Base-by-base conservation (phyloP, 257 asterid genomes). In the Solanum phureja region DNA sequence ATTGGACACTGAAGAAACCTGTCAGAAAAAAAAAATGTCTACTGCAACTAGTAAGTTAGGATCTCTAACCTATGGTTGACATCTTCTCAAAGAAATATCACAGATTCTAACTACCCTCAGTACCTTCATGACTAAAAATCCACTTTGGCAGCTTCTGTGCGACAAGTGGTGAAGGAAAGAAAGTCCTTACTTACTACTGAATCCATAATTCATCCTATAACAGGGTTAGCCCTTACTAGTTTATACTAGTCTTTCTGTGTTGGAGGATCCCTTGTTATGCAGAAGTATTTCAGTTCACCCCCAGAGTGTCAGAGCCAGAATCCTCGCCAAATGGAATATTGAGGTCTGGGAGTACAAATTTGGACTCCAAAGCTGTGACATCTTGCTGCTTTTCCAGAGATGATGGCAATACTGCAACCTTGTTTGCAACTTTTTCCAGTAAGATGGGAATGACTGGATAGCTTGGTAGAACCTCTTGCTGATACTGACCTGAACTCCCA, bases 331-430 rank as follows among this genome's bases (percentile, higher is more conserved):
- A 42, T 3, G 92, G 91, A 64, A 92, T 87, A 83, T 92, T 92
- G 66, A 92, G 91, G 38, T 92, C 94, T 3, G 94, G 94, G 68
- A 92, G 92, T 33, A 72, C 90, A 82, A 89, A 84, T 11, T 88
- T 87, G 81, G 44, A 56, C 64, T 86, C 88, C 86, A 31, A 7
- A 62, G 23, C 18, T 58, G 24, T 4, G 18, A 56, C 24, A 5
- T 27, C 42, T 49, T 87, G 37, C 86, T 87, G 86, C 77, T 52
- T 60, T 42, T 85, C 79, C 77, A 38, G 42, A 62, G 60, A 35
- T 40, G 60, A 29, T 40, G 77, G 87, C 34, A 23, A 33, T 66
- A 19, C 21, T 14, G 83, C 46, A 24, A 69, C 76, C 62, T 68
- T 27, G 87, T 42, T 62, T n/a, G 56, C 87, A 29, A 4, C 73